Evolutionary conservation across 2,329 filamentous ascomycete genomes (phyloP).

Genomic region (Hymenoscyphus albidus): DNA sequence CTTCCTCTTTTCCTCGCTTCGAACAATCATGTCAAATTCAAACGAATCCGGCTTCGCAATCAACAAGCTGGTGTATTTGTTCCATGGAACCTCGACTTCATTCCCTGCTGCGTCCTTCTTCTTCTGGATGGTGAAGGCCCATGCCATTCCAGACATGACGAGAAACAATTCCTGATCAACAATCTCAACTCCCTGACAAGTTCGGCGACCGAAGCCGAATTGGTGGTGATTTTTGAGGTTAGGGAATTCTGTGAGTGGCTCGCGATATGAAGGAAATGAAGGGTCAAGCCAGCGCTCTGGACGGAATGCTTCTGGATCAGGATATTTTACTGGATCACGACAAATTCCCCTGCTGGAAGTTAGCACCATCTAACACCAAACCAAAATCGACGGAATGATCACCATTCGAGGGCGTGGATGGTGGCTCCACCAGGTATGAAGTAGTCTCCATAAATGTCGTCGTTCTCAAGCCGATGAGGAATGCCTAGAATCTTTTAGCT

Average conservation of each 20-base stretch:
- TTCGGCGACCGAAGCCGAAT: conserved; percentile 61
- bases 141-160: conserved; percentile 45
- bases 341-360: conserved; percentile 47
- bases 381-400: conserved; percentile 20
- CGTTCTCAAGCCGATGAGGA: conserved; percentile 39
- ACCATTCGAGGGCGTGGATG: conserved; percentile 50
- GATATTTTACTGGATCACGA: conserved; percentile 55
- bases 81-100: conserved; percentile 20
- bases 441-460: conserved; percentile 43
- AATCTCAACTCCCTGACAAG: conserved; percentile 59
- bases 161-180: conserved; percentile 58
- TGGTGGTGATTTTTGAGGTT: conserved; percentile 61
- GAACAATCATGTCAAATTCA: conserved; percentile 43
- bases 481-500: conserved; percentile 33
- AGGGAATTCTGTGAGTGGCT: conserved; percentile 59
- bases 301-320: conserved; percentile 58
- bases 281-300: conserved; percentile 61
- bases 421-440: conserved; percentile 43
- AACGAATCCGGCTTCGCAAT: conserved; percentile 50
- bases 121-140: conserved; percentile 45
- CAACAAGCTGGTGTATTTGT: conserved; percentile 26
- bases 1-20: conserved; percentile 39
- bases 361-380: neutral
- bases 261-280: conserved; percentile 61
- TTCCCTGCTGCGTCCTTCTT: conserved; percentile 21